phyloP scores from a whole-genome alignment of 192 early-diverging fungal species.

The Rhizophagus clarus region DNA sequence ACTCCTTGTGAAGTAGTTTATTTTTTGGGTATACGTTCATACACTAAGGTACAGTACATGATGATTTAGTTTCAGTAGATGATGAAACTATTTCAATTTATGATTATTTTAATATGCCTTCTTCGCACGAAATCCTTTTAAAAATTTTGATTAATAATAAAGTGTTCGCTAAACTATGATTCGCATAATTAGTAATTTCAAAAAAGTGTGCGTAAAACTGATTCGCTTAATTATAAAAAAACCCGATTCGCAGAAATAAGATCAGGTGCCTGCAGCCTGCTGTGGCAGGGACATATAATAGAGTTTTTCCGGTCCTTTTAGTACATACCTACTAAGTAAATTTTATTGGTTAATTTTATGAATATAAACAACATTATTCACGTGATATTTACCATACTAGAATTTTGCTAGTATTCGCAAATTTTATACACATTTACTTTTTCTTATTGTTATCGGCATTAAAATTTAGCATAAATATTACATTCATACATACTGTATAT shows the following conservation, averaged over 20 bases:
- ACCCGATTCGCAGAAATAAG: neutral
- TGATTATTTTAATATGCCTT: neutral
- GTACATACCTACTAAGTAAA: no score
- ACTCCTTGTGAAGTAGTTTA: neutral
- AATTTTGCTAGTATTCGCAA: no score
- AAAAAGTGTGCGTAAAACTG: neutral
- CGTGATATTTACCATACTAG: no score
- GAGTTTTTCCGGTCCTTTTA: no score
- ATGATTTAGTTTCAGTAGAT: no score
- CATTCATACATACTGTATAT: no score
- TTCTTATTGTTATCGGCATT: no score
- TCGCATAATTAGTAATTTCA: neutral
- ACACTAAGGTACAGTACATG: neutral
- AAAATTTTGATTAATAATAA: neutral
- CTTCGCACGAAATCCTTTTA: neutral
- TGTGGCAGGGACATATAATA: neutral
- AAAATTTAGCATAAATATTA: no score
- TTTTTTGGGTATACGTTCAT: neutral
- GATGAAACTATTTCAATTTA: neutral
- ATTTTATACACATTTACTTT: no score
- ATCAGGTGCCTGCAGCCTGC: neutral
- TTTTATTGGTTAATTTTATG: no score
- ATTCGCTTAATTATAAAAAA: slow-evolving; percentile 14
- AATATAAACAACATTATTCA: no score
- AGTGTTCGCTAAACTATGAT: neutral